Evolutionary conservation across 805 yeast species (phyloP).

Genomic region (Kodamaea sagamina): DNA sequence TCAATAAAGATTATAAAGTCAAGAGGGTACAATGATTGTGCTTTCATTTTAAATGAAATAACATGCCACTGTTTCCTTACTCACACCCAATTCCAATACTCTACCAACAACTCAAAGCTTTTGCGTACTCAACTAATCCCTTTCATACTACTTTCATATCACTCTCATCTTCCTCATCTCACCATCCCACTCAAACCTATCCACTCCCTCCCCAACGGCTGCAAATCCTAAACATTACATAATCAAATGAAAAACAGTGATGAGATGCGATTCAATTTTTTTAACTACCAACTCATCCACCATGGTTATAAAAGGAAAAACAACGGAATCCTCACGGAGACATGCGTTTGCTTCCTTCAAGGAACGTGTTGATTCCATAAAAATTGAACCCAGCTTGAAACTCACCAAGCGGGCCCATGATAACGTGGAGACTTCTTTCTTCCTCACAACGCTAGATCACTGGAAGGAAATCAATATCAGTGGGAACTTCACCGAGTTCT

Average conservation of each 20-base stretch:
- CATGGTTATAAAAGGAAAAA: constrained; percentile 27
- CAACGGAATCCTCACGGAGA: constrained; percentile 56
- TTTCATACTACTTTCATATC: too few relatives aligned
- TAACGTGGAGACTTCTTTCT: constrained; percentile 75
- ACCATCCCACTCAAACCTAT: too few relatives aligned
- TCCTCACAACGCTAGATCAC: constrained; percentile 73
- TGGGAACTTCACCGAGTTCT: constrained; percentile 64
- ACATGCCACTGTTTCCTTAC: too few relatives aligned
- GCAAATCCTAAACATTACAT: constrained; percentile 2
- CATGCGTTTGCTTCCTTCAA: constrained; percentile 75
- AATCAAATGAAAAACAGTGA: constrained; percentile 7
- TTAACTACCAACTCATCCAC: background rate
- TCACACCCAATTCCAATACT: too few relatives aligned
- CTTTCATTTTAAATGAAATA: too few relatives aligned
- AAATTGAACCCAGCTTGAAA: constrained; percentile 70
- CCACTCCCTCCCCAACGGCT: too few relatives aligned
- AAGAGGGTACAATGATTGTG: too few relatives aligned
- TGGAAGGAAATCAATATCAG: constrained; percentile 89
- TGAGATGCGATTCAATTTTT: constrained; percentile 16
- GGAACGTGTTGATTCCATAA: constrained; percentile 79
- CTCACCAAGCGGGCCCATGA: constrained; percentile 63
- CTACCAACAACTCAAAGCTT: too few relatives aligned
- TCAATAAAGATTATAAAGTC: too few relatives aligned
- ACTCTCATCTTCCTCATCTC: too few relatives aligned
- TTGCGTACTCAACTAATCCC: too few relatives aligned